Percentiles rank a stretch among this genome's conserved stretches.
Conservation (phyloP, 2,329 filamentous ascomycete genomes). For the Paraphaeosphaeria sporulosa region DNA sequence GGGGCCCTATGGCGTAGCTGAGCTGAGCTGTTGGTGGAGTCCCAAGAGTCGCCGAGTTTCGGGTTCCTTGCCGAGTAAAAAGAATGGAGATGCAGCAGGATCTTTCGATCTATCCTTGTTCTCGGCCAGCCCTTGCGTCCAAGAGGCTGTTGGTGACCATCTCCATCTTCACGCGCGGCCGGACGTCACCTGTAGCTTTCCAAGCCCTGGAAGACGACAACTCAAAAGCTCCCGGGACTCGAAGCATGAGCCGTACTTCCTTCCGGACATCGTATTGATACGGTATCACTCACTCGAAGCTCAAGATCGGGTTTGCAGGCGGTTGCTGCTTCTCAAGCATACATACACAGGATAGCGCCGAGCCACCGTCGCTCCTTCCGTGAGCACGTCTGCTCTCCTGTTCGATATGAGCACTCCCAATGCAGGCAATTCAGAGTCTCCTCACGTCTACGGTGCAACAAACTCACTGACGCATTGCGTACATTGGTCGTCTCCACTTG, state of each 20-base stretch:
- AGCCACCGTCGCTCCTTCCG: not conserved
- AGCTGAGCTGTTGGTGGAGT: conserved; percentile 21
- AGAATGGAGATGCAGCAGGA: conserved; percentile 33
- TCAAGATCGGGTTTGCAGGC: not conserved
- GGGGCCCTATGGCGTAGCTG: conserved; percentile 21
- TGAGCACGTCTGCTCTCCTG: not conserved
- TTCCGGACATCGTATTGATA: not conserved
- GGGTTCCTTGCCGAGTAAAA: conserved; percentile 36
- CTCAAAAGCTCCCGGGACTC: not conserved
- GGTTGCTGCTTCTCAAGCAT: not conserved
- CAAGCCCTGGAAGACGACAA: not conserved
- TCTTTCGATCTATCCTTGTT: conserved; percentile 8
- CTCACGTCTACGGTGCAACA: conserved; percentile 36
- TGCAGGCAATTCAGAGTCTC: not conserved
- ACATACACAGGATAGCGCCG: not conserved
- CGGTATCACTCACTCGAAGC: not conserved
- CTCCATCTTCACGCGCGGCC: not conserved
- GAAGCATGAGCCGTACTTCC: too few species aligned
- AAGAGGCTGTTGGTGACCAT: conserved; percentile 8
- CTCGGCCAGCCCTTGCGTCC: not conserved
- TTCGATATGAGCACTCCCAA: conserved; percentile 9
- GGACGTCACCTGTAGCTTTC: not conserved
- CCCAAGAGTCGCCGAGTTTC: conserved; percentile 36
- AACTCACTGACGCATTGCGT: conserved; percentile 42
- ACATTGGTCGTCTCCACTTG: conserved; percentile 43